A percentile compares a stretch with the other conserved stretches of the same genome.
These are phyloP conservation scores for Xylogone sp. DNA, from an alignment of 2,329 filamentous ascomycete species.

Conservation along the genomic window DNA sequence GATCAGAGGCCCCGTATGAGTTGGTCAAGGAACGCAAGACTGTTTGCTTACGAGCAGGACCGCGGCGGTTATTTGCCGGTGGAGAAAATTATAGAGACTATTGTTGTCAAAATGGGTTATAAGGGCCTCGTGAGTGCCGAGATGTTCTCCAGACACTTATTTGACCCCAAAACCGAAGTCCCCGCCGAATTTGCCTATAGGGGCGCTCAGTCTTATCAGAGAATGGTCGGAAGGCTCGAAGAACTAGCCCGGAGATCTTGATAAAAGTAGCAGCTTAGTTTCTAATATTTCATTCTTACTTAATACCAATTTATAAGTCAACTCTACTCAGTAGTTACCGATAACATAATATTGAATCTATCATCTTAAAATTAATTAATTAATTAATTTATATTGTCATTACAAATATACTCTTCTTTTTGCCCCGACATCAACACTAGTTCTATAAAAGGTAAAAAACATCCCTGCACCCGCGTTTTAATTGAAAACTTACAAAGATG, in stretches of 20 bases:
- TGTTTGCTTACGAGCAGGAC: conserved; percentile 45
- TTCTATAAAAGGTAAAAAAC: no score
- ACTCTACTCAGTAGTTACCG: no score
- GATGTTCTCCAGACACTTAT: conserved; percentile 50
- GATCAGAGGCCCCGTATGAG: conserved; percentile 65
- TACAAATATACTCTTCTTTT: no score
- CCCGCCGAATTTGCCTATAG: conserved; percentile 46
- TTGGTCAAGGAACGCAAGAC: conserved; percentile 73
- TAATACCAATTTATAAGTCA: neutral
- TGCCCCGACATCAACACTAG: no score
- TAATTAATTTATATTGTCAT: no score
- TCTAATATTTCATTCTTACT: neutral
- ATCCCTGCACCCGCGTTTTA: no score
- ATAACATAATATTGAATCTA: no score
- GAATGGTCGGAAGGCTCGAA: conserved; percentile 12
- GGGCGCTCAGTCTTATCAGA: conserved; percentile 42
- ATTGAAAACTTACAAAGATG: no score
- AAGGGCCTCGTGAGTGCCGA: conserved; percentile 57
- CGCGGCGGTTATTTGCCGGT: conserved; percentile 58
- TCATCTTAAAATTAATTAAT: no score
- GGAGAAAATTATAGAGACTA: conserved; percentile 44
- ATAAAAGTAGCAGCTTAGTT: neutral
- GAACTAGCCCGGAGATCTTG: conserved; percentile 30
- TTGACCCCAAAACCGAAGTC: conserved; percentile 36
- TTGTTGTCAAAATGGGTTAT: conserved; percentile 51